A percentile compares a stretch with the other conserved stretches of the same genome.
Conservation (phyloP, 2,329 filamentous ascomycete species). For the Drechslerella dactyloides region DNA sequence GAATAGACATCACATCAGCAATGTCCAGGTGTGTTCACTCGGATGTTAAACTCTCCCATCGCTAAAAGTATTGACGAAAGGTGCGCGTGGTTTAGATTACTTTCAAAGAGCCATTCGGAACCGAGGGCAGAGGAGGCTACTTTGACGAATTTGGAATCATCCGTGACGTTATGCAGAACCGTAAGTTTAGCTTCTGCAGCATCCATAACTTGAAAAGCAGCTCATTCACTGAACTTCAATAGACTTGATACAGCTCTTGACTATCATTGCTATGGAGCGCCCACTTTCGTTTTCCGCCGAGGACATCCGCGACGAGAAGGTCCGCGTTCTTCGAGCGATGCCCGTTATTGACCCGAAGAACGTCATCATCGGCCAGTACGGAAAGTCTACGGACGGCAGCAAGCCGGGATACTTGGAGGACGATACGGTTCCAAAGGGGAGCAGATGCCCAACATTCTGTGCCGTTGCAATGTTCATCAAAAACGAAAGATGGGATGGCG, state of each 20-base stretch:
- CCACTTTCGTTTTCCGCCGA: slow-evolving; percentile 98
- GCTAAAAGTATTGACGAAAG: background rate
- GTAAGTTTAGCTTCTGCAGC: slow-evolving; percentile 58
- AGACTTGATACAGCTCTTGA: slow-evolving; percentile 92
- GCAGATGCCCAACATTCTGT: slow-evolving; percentile 96
- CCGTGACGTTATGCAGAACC: slow-evolving; percentile 99
- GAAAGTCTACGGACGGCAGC: slow-evolving; percentile 90
- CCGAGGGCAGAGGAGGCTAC: slow-evolving; percentile 95
- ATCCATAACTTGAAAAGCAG: background rate
- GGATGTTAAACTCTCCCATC: slow-evolving; percentile 50
- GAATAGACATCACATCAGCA: slow-evolving; percentile 99
- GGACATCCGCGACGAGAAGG: slow-evolving; percentile 98
- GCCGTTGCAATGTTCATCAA: slow-evolving; percentile 98
- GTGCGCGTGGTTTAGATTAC: slow-evolving; percentile 68
- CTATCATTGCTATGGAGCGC: slow-evolving; percentile 95
- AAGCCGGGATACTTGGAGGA: slow-evolving; percentile 99
- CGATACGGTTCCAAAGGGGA: slow-evolving; percentile 95
- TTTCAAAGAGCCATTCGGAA: slow-evolving; percentile 99
- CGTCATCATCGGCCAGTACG: slow-evolving; percentile 99
- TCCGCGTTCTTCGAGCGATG: slow-evolving; percentile 91
- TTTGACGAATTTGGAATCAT: slow-evolving; percentile 99
- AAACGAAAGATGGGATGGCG: slow-evolving; percentile 99
- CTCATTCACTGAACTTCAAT: background rate
- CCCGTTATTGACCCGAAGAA: slow-evolving; percentile 97
- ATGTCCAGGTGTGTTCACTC: slow-evolving; percentile 70